phyloP scores from a whole-genome alignment of 169 alveolate genomes.

The Babesia divergens region DNA sequence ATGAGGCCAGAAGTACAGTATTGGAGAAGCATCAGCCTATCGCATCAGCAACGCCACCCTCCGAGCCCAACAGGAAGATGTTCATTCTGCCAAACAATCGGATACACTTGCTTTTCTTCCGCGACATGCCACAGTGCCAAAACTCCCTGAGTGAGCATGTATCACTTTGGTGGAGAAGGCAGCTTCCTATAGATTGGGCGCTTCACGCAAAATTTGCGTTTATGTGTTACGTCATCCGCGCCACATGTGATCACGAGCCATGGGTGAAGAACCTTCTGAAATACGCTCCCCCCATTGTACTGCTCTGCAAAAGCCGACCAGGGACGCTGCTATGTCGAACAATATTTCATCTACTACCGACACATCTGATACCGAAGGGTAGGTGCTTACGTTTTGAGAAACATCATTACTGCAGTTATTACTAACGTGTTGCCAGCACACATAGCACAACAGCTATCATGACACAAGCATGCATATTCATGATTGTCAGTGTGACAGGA shows the following conservation, averaged over 20 bases:
- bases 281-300: slow-evolving; percentile 17
- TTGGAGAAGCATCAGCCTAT: not conserved
- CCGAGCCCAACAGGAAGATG: not conserved
- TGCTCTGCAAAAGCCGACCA: slow-evolving; percentile 24
- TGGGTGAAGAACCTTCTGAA: slow-evolving; percentile 3
- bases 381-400: not conserved
- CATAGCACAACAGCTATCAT: slow-evolving; percentile 20
- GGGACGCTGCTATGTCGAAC: slow-evolving; percentile 11
- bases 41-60: not conserved
- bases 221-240: slow-evolving; percentile 34
- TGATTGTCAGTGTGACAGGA: not conserved
- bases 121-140: slow-evolving; percentile 27
- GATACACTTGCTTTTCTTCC: slow-evolving; percentile 12
- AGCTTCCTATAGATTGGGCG: slow-evolving; percentile 40
- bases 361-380: slow-evolving; percentile 41
- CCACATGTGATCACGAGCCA: slow-evolving; percentile 12
- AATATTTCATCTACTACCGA: slow-evolving; percentile 50
- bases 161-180: not conserved
- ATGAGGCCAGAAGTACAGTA: not conserved
- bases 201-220: slow-evolving; percentile 16
- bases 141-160: slow-evolving; percentile 1
- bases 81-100: slow-evolving; percentile 12
- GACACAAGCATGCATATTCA: not conserved
- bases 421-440: slow-evolving; percentile 41
- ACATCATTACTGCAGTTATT: slow-evolving; percentile 16